Evolutionary conservation across 2,329 filamentous ascomycete species (phyloP), one percentile per base, ranked within the genome.

Genomic region (Aspergillus terreus): DNA sequence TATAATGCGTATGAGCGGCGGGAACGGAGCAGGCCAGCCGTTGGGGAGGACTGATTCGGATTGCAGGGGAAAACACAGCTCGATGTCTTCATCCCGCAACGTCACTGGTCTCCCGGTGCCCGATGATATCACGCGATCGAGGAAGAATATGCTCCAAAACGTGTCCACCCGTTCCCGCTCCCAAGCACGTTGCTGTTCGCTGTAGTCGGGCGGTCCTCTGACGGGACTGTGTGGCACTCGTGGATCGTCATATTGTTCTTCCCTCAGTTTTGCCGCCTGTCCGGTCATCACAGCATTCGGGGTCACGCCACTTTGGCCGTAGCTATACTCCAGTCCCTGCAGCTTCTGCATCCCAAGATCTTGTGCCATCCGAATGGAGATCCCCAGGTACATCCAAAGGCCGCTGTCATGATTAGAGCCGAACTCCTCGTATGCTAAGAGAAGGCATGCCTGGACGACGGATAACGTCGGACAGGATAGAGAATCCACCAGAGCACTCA

Each of bases 331-430:
- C 38, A 95, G 78, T 0, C 90, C 90, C 57, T 92, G 86, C 14
- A 88, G 78, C 57, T 91, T 95, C 59, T 92, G 88, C 57, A 95
- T 77, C 0, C 91, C 90, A 9, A 95, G 71, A 63, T 91, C 87
- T 54, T 89, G 82, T 0, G 86, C 86, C 83, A 91, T 88, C 4
- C 90, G 85, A 54, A 95, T 95, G 0, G 90, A 86, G 47, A 92
- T 85, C 0, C 90, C 91, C 1, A 95, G 77, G 64, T 95, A 95
- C 90, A 95, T 95, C 90, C 91, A 96, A 6, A 96, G 71, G 0
- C 90, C 89, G 66, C 90, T 95, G 63, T 95, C 91, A 61, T 92
- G 88, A 58, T 90, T 89, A 10, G 88, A 88, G 1, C 90, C 91
- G 60, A 96, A 95, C 41, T 92, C 87, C 59, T 95, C 90, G 63